Base-by-base conservation (phyloP, 129 eudicot genomes). In the Flaveria trinervia region DNA sequence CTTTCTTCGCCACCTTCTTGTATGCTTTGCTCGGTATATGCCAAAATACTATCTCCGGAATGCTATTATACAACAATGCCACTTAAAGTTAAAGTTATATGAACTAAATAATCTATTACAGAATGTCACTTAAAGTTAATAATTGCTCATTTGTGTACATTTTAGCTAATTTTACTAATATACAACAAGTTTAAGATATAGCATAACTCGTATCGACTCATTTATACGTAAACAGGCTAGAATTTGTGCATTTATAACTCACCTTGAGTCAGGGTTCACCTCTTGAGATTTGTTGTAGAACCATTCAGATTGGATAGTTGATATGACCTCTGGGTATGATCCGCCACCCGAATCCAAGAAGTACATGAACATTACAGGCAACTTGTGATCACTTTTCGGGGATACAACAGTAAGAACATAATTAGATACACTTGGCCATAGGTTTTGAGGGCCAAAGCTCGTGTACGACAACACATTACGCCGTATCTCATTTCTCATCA, bases 331-430 rank as follows among this genome's bases (percentile, higher is more conserved):
- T 1, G 99, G 99, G 73, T 94, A 94, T 33, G 99, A 87, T 30
- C 99, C 97, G 48, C 97, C 99, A 22, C 99, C 99, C 7, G 97
- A 94, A 87, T 94, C 99, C 51, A 91, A 76, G 80, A 94, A 94
- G 83, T 94, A 94, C 93, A 91, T 78, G 74, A 79, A 82, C 70
- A 89, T 86, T 39, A 84, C 65, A 0, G 90, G 83, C 16, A 56
- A 67, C 68, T 84, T 43, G 16, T 75, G 69, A 65, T 77, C 84
- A 30, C 12, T 49, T 54, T 68, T 74, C 1, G 92, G 81, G n/a
- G 97, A 89, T 20, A 83, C 84, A 78, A 91, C 46, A 28, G 85
- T 82, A 39, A 89, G 85, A 68, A 91, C 89, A 54, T 94, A 94
- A 72, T 94, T 94, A 2, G 99, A 91, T 44, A 94, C 86, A 73